Conservation (phyloP, 495 filamentous ascomycete genomes). For the Sphaerosporella brunnea region DNA sequence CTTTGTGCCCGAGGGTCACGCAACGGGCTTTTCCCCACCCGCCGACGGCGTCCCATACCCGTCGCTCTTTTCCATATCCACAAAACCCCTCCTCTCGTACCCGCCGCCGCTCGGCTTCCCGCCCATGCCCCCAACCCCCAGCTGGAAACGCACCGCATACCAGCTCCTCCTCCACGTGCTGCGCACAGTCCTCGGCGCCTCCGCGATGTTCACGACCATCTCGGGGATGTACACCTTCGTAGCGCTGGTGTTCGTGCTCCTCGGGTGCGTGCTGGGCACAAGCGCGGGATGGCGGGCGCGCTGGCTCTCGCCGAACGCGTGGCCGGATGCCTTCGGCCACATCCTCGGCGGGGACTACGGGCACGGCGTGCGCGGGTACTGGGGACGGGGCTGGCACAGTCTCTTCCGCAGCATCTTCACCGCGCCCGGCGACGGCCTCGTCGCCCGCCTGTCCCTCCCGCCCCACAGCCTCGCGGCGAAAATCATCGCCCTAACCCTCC, state of each 20-base stretch:
- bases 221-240: slow-evolving; percentile 7
- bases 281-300: slow-evolving; percentile 8
- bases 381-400: slow-evolving; percentile 16
- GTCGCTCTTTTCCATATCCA: neutral
- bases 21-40: neutral
- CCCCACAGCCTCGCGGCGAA: slow-evolving; percentile 2
- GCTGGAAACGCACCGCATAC: slow-evolving; percentile 4
- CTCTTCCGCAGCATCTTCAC: slow-evolving; percentile 12
- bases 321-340: slow-evolving; percentile 17
- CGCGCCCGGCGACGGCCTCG: slow-evolving; percentile 6
- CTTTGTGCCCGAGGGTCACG: slow-evolving; percentile 10
- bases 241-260: slow-evolving; percentile 5
- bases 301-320: slow-evolving; percentile 11
- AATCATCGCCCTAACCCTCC: slow-evolving; percentile 1
- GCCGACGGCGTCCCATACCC: neutral
- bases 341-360: slow-evolving; percentile 12
- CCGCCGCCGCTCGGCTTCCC: slow-evolving; percentile 11
- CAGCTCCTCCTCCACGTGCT: neutral
- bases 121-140: slow-evolving; percentile 1
- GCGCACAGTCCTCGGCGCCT: slow-evolving; percentile 5
- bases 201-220: slow-evolving; percentile 15
- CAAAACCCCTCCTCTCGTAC: neutral
- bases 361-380: slow-evolving; percentile 13
- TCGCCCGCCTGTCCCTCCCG: neutral
- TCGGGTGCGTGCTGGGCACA: slow-evolving; percentile 12